phyloP scores from a whole-genome alignment of 148 eudicot species.

The Fagopyrum esculentum region DNA sequence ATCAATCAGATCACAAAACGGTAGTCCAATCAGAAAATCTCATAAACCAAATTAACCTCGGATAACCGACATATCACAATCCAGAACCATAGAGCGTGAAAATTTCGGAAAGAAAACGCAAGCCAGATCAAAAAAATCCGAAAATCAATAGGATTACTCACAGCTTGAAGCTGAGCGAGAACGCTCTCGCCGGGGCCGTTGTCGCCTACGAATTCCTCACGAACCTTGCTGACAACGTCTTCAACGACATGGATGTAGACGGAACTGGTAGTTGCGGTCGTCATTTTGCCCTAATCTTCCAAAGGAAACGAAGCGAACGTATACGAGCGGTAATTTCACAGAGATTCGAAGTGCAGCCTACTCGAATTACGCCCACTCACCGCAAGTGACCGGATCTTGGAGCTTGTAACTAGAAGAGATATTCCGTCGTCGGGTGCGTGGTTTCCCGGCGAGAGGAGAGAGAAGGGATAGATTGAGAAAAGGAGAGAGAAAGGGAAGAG shows the following conservation, averaged over 20 bases:
- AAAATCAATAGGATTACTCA: slow-evolving; percentile 18
- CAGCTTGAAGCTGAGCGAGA: slow-evolving; percentile 72
- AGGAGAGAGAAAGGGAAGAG: slow-evolving; percentile 16
- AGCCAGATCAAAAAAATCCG: background rate
- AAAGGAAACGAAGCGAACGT: background rate
- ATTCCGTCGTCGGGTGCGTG: background rate
- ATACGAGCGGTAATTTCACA: background rate
- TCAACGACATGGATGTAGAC: slow-evolving; percentile 83
- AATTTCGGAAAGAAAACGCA: background rate
- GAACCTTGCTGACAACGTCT: slow-evolving; percentile 86
- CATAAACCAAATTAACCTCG: slow-evolving; percentile 4
- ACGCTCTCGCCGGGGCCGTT: slow-evolving; percentile 72
- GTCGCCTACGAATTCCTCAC: slow-evolving; percentile 65
- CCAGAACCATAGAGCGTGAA: slow-evolving; percentile 22
- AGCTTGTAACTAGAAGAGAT: background rate
- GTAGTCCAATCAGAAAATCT: slow-evolving; percentile 5
- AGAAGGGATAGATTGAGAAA: slow-evolving; percentile 12
- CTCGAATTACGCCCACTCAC: background rate
- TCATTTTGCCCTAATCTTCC: slow-evolving; percentile 25
- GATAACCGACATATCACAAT: slow-evolving; percentile 1
- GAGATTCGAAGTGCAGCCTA: background rate
- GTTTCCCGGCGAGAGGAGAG: slow-evolving; percentile 14
- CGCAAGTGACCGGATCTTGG: background rate
- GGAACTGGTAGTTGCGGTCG: slow-evolving; percentile 56
- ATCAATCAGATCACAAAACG: slow-evolving; percentile 14